Evolutionary conservation across 192 early-diverging fungal genomes (phyloP).

Genomic region (Umbelopsis sp.): DNA sequence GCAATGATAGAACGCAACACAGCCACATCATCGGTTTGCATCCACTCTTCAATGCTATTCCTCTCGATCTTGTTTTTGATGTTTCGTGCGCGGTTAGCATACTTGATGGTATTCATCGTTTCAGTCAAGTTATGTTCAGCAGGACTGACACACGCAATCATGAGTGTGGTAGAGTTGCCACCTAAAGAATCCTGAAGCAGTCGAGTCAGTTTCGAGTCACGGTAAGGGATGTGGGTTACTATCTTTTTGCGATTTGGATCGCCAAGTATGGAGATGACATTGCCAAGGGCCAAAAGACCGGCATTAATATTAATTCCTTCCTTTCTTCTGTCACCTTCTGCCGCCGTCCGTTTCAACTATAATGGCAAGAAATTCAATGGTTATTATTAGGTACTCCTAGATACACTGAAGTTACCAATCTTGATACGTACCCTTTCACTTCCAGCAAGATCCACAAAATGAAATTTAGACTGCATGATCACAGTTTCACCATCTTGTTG

Average conservation of each 20-base stretch:
- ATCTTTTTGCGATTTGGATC: slow-evolving; percentile 58
- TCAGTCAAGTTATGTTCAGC: slow-evolving; percentile 87
- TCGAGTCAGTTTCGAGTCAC: slow-evolving; percentile 96
- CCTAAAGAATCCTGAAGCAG: slow-evolving; percentile 96
- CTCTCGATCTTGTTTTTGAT: slow-evolving; percentile 92
- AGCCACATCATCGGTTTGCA: slow-evolving; percentile 65
- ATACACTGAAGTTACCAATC: background rate
- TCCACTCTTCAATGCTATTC: slow-evolving; percentile 63
- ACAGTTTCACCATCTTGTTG: slow-evolving; percentile 56
- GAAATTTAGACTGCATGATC: slow-evolving; percentile 83
- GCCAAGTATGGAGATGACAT: slow-evolving; percentile 96
- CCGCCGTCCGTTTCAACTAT: slow-evolving; percentile 86
- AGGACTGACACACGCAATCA: slow-evolving; percentile 93
- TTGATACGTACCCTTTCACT: slow-evolving; percentile 67
- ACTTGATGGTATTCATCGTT: slow-evolving; percentile 94
- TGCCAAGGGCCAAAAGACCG: slow-evolving; percentile 92
- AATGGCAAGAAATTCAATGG: background rate
- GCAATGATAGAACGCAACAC: slow-evolving; percentile 64
- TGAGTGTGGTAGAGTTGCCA: slow-evolving; percentile 91
- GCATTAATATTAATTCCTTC: slow-evolving; percentile 98
- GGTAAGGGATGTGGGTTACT: slow-evolving; percentile 84
- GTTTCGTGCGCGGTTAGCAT: slow-evolving; percentile 93
- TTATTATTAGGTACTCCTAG: background rate
- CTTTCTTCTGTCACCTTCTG: slow-evolving; percentile 87
- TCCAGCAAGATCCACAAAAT: slow-evolving; percentile 99